Percentiles rank a stretch among this genome's conserved stretches.
Evolutionary conservation across 2,329 filamentous ascomycete species (phyloP).

Genomic region (Neonectria hederae): DNA sequence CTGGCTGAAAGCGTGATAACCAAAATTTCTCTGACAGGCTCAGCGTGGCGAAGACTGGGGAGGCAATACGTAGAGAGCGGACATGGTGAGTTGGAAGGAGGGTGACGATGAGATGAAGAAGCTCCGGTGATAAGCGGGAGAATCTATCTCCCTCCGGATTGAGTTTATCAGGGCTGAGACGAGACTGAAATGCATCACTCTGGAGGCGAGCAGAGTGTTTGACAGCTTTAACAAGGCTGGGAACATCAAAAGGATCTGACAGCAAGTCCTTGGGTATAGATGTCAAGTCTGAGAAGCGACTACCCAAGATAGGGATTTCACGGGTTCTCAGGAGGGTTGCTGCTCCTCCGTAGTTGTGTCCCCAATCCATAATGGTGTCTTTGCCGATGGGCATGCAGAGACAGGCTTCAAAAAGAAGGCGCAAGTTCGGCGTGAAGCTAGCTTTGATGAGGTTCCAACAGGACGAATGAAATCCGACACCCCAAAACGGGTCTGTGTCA

Average conservation of each 20-base stretch:
- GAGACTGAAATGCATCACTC: conserved; percentile 12
- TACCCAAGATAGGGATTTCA: neutral
- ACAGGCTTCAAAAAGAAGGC: conserved; percentile 14
- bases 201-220: neutral
- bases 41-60: conserved; percentile 21
- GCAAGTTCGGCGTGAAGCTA: neutral
- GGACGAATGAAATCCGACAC: conserved; percentile 24
- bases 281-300: conserved; percentile 1
- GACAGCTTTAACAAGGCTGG: conserved; percentile 6
- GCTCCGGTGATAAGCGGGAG: conserved; percentile 17
- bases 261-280: neutral
- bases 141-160: conserved; percentile 16
- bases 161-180: neutral
- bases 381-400: conserved; percentile 16
- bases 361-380: conserved; percentile 18
- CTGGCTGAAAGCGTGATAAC: conserved; percentile 25
- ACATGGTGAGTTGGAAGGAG: conserved; percentile 20
- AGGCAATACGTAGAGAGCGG: conserved; percentile 25
- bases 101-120: conserved; percentile 20
- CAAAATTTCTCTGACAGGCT: conserved; percentile 25
- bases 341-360: conserved; percentile 27
- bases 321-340: neutral
- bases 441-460: conserved; percentile 23
- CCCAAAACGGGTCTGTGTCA: conserved; percentile 16
- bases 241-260: conserved; percentile 18